Evolutionary conservation across 2,329 filamentous ascomycete genomes (phyloP), one percentile per base, ranked within the genome.

Genomic region (Pseudogymnoascus sp.): DNA sequence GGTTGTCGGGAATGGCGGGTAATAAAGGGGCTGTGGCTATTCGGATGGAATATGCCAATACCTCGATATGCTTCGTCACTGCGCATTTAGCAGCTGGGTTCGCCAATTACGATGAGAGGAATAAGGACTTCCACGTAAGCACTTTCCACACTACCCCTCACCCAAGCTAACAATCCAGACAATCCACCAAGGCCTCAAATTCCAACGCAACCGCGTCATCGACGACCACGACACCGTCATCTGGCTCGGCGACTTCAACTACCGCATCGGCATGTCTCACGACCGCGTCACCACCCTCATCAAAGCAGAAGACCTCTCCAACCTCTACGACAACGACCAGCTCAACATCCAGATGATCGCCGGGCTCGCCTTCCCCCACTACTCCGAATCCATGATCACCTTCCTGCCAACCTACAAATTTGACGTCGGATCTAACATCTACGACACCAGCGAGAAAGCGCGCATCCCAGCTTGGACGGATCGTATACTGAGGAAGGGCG

Each of bases 1-100:
- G 95, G 3, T 86, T 99, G 81, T 97, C 93, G 23, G 95, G 95
- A 5, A 96, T 99, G 82, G 93, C 93, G 29, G 95, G 95, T 21
- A 99, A 99, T 78, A 99, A 99, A 77, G 95, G 95, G 16, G 95
- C 95, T 0, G 96, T 97, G 60, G 95, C 93, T 1, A 97, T 99
- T 70, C 88, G 95, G 4, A 90, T 99, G 76, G 93, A 97, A 67
- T 97, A 91, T 71, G 93, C 91, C 29, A 96, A 90, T 72, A 97
- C 93, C 1, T 90, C 89, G 1, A 84, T 99, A 29, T 97, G 95
- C 75, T 93, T 99, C 67, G 91, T 99, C 26, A 99, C 95, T 21
- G 95, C 95, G 18, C 95, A 99, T 83, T 78, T 99, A 73, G 95
- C 95, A 31, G 95, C 95, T 64, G 95, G 95, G 0, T 97, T 97